Base-by-base conservation (phyloP, 2,329 filamentous ascomycete genomes). In the Colletotrichum scovillei region DNA sequence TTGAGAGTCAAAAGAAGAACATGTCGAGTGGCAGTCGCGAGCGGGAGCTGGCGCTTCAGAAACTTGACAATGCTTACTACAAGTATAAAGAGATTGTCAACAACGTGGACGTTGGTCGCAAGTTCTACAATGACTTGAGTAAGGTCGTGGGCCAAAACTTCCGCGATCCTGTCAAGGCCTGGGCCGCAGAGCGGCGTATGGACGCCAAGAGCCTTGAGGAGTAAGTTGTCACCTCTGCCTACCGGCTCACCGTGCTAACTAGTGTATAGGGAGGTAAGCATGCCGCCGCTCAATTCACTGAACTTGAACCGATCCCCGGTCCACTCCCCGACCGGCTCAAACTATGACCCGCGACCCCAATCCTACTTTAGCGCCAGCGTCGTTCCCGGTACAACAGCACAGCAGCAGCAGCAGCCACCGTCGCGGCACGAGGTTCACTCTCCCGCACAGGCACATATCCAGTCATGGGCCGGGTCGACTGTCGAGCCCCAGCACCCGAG, bases 11-110 rank as follows among this genome's bases (percentile, higher is more conserved):
- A 77, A 89, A 94, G 76, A 90, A 92, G 66, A 88, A 87, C 52
- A 91, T 92, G 4, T 93, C 86, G n/a, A 87, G 87, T 42, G 88
- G 88, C 58, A 86, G 95, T 76, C 82, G 84, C 73, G 95, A 97
- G 79, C 91, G 97, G 16, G 96, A 98, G 81, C 90, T 93, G 76
- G 95, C 95, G 0, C 84, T 99, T 62, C 97, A 99, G 82, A 91
- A 90, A 74, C 86, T 99, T 11, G 96, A 98, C 81, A 95, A 94
- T 75, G 96, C 95, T 0, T 98, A 97, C 81, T 92, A 95, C 82
- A 97, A 96, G 83, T 98, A 98, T 86, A 98, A 98, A 84, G 96
- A 99, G 81, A 94, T 98, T 69, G 91, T 98, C 70, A 94, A 91
- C 76, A 98, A 98, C 79, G 88, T 98, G 3, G 96, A 98, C 76